A percentile compares a stretch with the other conserved stretches of the same genome.
These are phyloP conservation scores for Hypoxylon intermedium DNA, from an alignment of 495 filamentous ascomycete species.

Conservation along the genomic window DNA sequence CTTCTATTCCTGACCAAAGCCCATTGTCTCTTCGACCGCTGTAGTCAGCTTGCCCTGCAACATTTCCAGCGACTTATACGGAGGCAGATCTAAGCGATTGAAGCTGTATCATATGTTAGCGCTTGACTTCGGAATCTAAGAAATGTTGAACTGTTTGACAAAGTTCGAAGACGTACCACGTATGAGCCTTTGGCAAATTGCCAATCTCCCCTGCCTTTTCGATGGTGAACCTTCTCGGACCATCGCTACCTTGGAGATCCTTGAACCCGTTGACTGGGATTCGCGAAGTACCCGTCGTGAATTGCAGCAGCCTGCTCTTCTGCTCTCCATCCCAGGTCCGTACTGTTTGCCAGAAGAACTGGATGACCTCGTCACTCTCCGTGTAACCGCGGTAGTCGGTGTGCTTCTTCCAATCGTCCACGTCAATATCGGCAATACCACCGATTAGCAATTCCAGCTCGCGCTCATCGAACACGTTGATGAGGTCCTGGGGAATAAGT, in stretches of 20 bases:
- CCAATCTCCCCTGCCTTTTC: constrained; percentile 91
- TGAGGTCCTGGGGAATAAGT: constrained; percentile 92
- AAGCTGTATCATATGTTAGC: constrained; percentile 68
- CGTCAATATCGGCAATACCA: constrained; percentile 98
- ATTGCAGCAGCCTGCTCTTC: constrained; percentile 94
- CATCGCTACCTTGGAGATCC: constrained; percentile 96
- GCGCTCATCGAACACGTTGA: constrained; percentile 98
- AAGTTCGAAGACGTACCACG: constrained; percentile 72
- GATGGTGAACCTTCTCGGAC: constrained; percentile 93
- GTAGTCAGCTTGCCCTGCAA: constrained; percentile 90
- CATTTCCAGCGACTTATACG: constrained; percentile 86
- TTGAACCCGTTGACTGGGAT: constrained; percentile 99
- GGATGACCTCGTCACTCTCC: constrained; percentile 93
- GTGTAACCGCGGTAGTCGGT: constrained; percentile 99
- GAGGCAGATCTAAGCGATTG: constrained; percentile 94
- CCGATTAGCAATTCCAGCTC: constrained; percentile 96
- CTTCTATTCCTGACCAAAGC: constrained; percentile 92
- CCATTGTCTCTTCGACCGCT: constrained; percentile 98
- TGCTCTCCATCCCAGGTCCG: constrained; percentile 97
- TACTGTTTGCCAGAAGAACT: constrained; percentile 98
- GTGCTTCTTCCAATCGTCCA: constrained; percentile 99
- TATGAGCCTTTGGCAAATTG: constrained; percentile 95
- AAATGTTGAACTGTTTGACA: neutral
- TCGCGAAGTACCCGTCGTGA: constrained; percentile 94
- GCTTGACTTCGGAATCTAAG: neutral